phyloP scores from a whole-genome alignment of 768 basidiomycete species.

The Pulveroboletus frians region DNA sequence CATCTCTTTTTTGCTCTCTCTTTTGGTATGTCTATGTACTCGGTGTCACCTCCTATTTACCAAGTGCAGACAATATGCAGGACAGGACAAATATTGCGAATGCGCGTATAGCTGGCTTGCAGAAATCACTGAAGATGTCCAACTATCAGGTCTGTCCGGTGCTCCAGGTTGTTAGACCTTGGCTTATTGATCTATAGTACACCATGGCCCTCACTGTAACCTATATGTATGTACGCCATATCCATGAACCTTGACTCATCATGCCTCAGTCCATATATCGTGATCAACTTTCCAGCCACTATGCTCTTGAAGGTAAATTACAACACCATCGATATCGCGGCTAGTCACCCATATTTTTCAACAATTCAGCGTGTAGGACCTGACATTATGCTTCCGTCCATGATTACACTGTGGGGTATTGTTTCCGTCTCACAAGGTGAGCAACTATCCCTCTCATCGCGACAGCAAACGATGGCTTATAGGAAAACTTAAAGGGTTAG shows the following conservation, averaged over 20 bases:
- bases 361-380: conserved; percentile 40
- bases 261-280: conserved; percentile 40
- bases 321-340: neutral
- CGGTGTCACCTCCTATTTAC: neutral
- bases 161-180: neutral
- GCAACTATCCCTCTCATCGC: neutral
- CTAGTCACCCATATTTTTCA: neutral
- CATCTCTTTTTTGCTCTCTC: conserved; percentile 46
- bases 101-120: conserved; percentile 56
- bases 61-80: conserved; percentile 15
- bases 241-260: neutral
- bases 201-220: conserved; percentile 30
- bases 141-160: conserved; percentile 23
- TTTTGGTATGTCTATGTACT: conserved; percentile 36
- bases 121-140: conserved; percentile 39
- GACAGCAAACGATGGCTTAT: neutral
- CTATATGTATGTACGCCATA: conserved; percentile 17
- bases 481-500: conserved; percentile 33
- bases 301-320: conserved; percentile 46
- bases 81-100: conserved; percentile 48
- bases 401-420: conserved; percentile 62
- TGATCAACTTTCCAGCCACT: conserved; percentile 56
- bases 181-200: conserved; percentile 24
- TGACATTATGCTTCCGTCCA: conserved; percentile 52
- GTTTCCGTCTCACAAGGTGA: conserved; percentile 56